These are phyloP conservation scores for Lumnitzera littorea DNA, from an alignment of 345 rosid species.

Conservation along the genomic window DNA sequence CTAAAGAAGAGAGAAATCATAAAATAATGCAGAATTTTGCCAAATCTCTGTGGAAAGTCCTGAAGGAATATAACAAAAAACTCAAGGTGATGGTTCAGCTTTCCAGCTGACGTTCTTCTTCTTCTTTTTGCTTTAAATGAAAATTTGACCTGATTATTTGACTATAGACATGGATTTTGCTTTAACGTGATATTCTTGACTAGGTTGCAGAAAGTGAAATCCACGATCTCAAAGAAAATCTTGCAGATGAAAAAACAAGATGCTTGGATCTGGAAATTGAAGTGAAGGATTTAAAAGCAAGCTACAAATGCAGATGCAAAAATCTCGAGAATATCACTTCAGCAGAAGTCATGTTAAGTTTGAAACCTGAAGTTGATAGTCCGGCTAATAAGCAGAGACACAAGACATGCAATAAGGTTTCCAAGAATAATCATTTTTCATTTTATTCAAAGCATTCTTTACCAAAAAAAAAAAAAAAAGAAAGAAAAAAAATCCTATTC, in stretches of 20 bases:
- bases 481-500: not conserved
- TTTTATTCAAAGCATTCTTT: too few species aligned
- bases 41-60: conserved; percentile 64
- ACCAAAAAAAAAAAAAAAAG: too few species aligned
- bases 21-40: conserved; percentile 58
- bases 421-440: too few species aligned
- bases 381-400: conserved; percentile 13
- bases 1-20: conserved; percentile 35
- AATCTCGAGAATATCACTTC: conserved; percentile 16
- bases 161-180: not conserved
- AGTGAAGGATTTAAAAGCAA: conserved; percentile 38
- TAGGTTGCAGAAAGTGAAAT: conserved; percentile 69
- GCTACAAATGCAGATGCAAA: conserved; percentile 26
- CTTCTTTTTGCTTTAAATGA: not conserved
- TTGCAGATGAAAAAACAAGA: conserved; percentile 42
- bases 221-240: conserved; percentile 37
- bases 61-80: conserved; percentile 68
- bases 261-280: conserved; percentile 44
- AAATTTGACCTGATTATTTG: not conserved
- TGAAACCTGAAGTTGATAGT: conserved; percentile 12
- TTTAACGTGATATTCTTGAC: conserved; percentile 6
- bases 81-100: conserved; percentile 39
- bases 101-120: too few species aligned
- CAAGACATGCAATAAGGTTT: conserved; percentile 25
- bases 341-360: conserved; percentile 15